Percentiles rank a stretch among this genome's conserved stretches.
Evolutionary conservation across 257 asterid species (phyloP).

Genomic region (Nicotiana attenuata): DNA sequence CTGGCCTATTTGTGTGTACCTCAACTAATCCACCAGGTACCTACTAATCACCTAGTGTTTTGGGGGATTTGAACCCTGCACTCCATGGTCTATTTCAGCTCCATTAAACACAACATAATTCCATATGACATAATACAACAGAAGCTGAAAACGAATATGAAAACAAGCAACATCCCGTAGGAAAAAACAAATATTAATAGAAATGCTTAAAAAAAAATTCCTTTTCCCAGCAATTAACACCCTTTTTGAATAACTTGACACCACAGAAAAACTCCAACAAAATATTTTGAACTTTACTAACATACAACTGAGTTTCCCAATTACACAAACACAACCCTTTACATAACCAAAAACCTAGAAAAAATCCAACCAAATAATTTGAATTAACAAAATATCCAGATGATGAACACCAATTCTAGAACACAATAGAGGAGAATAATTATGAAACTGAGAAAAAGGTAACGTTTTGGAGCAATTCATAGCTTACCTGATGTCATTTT

Average conservation of each 20-base stretch:
- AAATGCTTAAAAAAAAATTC: background rate
- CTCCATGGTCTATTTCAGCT: background rate
- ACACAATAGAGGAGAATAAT: background rate
- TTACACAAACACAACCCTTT: background rate
- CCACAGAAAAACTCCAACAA: background rate
- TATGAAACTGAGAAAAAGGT: background rate
- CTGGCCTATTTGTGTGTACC: background rate
- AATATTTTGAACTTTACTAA: background rate
- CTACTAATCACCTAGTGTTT: background rate
- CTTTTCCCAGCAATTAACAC: background rate
- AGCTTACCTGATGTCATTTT: background rate
- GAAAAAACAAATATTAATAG: background rate
- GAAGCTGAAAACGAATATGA: background rate
- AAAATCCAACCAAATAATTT: background rate
- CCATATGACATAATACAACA: background rate
- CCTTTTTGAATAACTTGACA: background rate
- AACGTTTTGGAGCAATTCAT: background rate
- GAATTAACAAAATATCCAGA: background rate
- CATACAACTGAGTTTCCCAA: background rate
- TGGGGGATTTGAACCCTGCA: background rate
- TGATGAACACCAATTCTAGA: background rate
- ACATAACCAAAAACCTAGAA: background rate
- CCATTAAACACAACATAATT: background rate
- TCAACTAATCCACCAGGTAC: background rate
- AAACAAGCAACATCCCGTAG: conserved; percentile 1